Evolutionary conservation across 2,329 filamentous ascomycete genomes (phyloP), one percentile per base, ranked within the genome.

Genomic region (Paecilomyces niveus): DNA sequence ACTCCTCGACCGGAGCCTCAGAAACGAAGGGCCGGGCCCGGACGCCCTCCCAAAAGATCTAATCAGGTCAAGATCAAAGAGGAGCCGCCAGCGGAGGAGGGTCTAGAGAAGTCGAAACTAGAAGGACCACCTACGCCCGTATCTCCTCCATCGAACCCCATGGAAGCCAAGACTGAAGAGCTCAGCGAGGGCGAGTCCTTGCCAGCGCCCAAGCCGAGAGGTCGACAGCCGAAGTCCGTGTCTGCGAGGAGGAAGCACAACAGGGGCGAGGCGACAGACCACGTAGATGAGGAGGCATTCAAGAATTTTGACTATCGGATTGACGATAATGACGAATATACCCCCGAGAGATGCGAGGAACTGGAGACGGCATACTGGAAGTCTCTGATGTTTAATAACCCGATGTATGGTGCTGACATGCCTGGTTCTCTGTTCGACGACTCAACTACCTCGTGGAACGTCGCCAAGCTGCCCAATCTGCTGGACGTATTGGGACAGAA

Each of bases 351-450:
- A 60, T 97, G 94, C 70, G 91, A 95, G 65, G 94, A 99, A 71
- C 82, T 99, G 5, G 94, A 99, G 74, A 88, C 90, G 56, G 88
- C 88, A 51, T 99, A 99, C 76, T 99, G 94, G 94, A 97, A 95
- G 76, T 96, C 91, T 0, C 81, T 99, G 62, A 97, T 92, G 22
- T 99, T 95, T 75, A 95, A 93, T 53, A 88, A 90, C 58, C 94
- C 94, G 0, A 85, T 99, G 72, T 99, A 99, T 67, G 94, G 94
- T 56, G 94, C 94, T 7, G 94, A 99, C 74, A 90, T 99, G 83
- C 92, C 92, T 66, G 94, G 94, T 11, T 96, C 93, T 0, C 83
- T 99, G 1, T 99, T 99, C 72, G 87, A 94, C 65, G 92, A 97
- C 52, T 82, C 83, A 1, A 92, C 88, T 2, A 88, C 89, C 6